These are phyloP conservation scores for Teratosphaeria destructans DNA, from an alignment of 2,329 filamentous ascomycete species.

Conservation along the genomic window DNA sequence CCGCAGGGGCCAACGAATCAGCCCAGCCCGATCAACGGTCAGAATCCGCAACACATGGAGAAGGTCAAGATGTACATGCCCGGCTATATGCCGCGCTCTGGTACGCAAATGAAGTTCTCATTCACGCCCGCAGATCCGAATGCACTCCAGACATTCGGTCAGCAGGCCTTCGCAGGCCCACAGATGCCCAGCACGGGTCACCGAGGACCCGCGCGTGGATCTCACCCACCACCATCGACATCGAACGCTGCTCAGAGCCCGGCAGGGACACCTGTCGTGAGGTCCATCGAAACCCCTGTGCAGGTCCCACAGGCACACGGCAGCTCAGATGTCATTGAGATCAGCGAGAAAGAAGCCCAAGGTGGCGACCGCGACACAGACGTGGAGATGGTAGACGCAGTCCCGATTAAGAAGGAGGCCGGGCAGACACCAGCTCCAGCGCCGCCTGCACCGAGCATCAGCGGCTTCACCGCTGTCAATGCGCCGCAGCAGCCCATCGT, in stretches of 20 bases:
- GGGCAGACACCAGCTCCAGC: neutral
- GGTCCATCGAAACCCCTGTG: slow-evolving; percentile 3
- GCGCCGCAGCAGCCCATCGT: neutral
- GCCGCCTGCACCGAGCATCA: neutral
- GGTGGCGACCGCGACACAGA: slow-evolving; percentile 1
- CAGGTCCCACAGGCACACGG: neutral
- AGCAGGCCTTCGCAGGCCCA: slow-evolving; percentile 7
- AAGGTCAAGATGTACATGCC: slow-evolving; percentile 16
- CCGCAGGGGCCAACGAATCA: neutral
- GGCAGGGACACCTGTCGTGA: neutral
- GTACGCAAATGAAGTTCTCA: slow-evolving; percentile 21
- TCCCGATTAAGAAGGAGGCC: slow-evolving; percentile 2
- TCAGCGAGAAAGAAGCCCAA: neutral
- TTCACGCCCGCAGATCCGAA: slow-evolving; percentile 15
- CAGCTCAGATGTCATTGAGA: neutral
- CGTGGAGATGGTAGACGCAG: neutral
- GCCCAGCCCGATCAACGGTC: neutral
- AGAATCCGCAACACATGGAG: slow-evolving; percentile 3
- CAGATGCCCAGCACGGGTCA: slow-evolving; percentile 4
- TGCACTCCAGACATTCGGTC: slow-evolving; percentile 13
- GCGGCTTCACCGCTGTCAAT: slow-evolving; percentile 8
- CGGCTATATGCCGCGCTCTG: slow-evolving; percentile 15
- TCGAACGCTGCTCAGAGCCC: neutral
- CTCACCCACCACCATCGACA: slow-evolving; percentile 1
- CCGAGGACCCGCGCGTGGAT: slow-evolving; percentile 11